Conservation (phyloP, 192 early-diverging fungal genomes). For the Backusella mclennaniae region DNA sequence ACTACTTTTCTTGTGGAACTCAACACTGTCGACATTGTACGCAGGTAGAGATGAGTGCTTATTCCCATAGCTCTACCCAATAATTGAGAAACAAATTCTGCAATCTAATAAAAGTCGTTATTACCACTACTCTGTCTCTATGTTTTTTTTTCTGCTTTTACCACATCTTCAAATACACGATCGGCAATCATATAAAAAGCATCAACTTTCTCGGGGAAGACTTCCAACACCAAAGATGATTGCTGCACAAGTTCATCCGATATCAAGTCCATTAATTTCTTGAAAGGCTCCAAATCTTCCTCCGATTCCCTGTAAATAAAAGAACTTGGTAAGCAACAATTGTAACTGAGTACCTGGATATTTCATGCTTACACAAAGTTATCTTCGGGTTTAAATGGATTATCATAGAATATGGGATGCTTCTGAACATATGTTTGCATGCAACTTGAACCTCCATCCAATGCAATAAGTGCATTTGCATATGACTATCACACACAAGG, state of each 20-base stretch:
- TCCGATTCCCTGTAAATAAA: background rate
- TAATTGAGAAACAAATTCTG: conserved; percentile 70
- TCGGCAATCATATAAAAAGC: conserved; percentile 71
- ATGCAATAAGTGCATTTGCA: conserved; percentile 59
- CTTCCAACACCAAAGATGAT: conserved; percentile 57
- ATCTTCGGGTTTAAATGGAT: conserved; percentile 54
- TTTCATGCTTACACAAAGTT: conserved; percentile 48
- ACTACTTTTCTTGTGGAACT: conserved; percentile 61
- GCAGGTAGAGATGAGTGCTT: conserved; percentile 65
- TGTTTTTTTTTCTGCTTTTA: conserved; percentile 16
- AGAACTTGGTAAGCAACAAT: background rate
- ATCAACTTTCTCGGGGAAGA: conserved; percentile 68
- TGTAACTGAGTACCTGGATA: background rate
- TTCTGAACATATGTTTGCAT: conserved; percentile 83
- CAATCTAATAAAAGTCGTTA: conserved; percentile 42
- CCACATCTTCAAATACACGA: conserved; percentile 80
- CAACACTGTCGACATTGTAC: conserved; percentile 62
- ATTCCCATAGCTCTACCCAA: conserved; percentile 58
- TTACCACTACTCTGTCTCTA: background rate
- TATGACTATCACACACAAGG: conserved; percentile 42
- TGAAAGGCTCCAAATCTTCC: conserved; percentile 42
- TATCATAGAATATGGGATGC: conserved; percentile 84
- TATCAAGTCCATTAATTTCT: conserved; percentile 65
- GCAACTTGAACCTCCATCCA: conserved; percentile 71
- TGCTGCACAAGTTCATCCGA: conserved; percentile 68